A percentile compares a stretch with the other conserved stretches of the same genome.
These are phyloP conservation scores for Neofusicoccum umdonicola DNA, from an alignment of 2,329 filamentous ascomycete species.

Conservation along the genomic window DNA sequence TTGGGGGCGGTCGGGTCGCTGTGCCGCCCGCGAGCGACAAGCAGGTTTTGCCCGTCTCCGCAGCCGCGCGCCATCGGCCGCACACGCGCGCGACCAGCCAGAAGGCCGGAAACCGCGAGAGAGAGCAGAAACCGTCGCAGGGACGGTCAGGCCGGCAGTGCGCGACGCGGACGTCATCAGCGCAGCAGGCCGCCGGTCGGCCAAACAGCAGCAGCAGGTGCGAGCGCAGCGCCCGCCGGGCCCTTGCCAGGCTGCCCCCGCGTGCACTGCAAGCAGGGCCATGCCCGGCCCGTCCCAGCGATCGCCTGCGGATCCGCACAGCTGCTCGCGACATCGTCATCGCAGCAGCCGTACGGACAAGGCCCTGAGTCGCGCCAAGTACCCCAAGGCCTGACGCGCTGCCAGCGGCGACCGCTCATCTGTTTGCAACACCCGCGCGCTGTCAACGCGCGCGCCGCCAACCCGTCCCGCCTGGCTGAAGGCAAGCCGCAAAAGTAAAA, in stretches of 20 bases:
- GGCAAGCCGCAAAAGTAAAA: neutral
- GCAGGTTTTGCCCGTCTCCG: neutral
- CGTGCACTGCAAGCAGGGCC: neutral
- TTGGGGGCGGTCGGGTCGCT: neutral
- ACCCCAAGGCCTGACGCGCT: no score
- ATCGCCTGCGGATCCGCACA: conserved; percentile 9
- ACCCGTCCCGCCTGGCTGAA: neutral
- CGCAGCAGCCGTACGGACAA: neutral
- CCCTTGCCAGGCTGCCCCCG: neutral
- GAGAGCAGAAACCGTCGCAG: no score
- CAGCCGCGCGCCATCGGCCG: no score
- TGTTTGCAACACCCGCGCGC: neutral
- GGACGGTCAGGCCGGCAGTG: no score
- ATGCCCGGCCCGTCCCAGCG: conserved; percentile 9
- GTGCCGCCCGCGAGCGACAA: neutral
- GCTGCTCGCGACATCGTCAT: neutral
- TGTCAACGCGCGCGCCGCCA: neutral
- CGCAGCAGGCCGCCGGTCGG: neutral
- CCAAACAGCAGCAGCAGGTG: neutral
- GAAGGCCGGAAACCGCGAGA: no score
- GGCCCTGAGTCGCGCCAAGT: neutral
- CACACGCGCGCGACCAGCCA: no score
- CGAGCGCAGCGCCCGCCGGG: neutral
- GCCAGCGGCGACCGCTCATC: neutral
- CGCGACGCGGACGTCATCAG: neutral